Base-by-base conservation (phyloP, 257 asterid genomes). In the Salvia splendens region DNA sequence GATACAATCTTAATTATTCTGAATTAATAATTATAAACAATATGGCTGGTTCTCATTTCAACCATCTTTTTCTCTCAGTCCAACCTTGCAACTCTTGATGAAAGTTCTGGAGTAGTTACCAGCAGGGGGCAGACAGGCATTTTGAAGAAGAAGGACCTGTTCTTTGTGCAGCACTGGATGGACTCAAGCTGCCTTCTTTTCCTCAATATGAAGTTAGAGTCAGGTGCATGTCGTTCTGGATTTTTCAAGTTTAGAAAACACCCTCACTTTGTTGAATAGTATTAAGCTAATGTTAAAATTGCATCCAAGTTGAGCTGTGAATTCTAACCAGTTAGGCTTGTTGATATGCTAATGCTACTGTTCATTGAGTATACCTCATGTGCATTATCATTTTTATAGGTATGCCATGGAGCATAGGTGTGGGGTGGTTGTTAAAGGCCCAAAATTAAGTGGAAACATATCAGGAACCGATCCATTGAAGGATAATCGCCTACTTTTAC, bases 391-490 rank as follows among this genome's bases (percentile, higher is more conserved):
- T 71, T 46, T 62, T 17, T 47, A 68, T 48, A 94, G 96, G 89
- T 94, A 91, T 83, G 97, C 99, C 55, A 91, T 96, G 17, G 99
- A 94, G 91, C 99, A 94, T 77, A 88, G 99, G 77, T 94, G 97
- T 78, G 97, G 99, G n/a, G 97, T 94, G 64, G 99, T 94, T 75
- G 97, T 94, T 41, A 94, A 94, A 85, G 99, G 99, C 30, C 97
- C 97, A 68, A 91, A 88, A 9, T 77, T 94, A 79, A 88, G 97
- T 79, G 99, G 99, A 74, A 87, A 91, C 74, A 88, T 94, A 83
- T 87, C 97, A 8, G 99, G 99, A 64, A 94, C 96, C 7, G 99
- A 94, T 52, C 99, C 97, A 14, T 72, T 94, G 83, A 94, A 94
- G 80, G 99, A 94, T 78, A 91, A 94, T 63, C 88, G 96, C 48